Evolutionary conservation across 108 stramenopile species (phyloP).

Genomic region (Conticribra guillardii): DNA sequence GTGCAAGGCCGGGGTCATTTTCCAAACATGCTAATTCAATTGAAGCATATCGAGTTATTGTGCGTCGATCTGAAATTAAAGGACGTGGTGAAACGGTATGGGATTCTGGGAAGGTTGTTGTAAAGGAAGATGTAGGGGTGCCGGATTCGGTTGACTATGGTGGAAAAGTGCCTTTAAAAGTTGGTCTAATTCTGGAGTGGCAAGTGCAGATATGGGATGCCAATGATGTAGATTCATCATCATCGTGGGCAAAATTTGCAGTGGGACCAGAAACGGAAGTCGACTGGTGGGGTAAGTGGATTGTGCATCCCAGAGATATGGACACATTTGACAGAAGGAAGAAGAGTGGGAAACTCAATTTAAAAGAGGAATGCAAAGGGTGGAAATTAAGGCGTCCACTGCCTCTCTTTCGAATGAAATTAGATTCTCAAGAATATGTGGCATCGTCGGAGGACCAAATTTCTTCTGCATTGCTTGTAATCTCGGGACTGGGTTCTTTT

Average conservation of each 20-base stretch:
- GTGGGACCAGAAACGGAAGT: constrained; percentile 21
- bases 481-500: constrained; percentile 48
- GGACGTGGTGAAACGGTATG: neutral
- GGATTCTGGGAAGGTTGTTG: neutral
- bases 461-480: constrained; percentile 33
- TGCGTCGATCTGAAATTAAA: neutral
- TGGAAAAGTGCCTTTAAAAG: neutral
- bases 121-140: neutral
- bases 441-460: constrained; percentile 10
- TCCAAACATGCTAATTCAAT: constrained; percentile 19
- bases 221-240: neutral
- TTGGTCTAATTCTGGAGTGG: constrained; percentile 20
- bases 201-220: constrained; percentile 14
- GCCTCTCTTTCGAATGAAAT: constrained; percentile 29
- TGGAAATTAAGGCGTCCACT: constrained; percentile 31
- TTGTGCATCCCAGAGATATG: constrained; percentile 38
- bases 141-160: neutral
- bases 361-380: constrained; percentile 3
- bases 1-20: constrained; percentile 19
- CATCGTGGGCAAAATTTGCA: constrained; percentile 16
- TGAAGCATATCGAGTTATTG: constrained; percentile 26
- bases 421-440: constrained; percentile 6
- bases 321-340: constrained; percentile 20
- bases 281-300: constrained; percentile 45
- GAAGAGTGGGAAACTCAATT: neutral